Base-by-base conservation (phyloP, 2,329 filamentous ascomycete genomes). In the Orbilia oligospora region DNA sequence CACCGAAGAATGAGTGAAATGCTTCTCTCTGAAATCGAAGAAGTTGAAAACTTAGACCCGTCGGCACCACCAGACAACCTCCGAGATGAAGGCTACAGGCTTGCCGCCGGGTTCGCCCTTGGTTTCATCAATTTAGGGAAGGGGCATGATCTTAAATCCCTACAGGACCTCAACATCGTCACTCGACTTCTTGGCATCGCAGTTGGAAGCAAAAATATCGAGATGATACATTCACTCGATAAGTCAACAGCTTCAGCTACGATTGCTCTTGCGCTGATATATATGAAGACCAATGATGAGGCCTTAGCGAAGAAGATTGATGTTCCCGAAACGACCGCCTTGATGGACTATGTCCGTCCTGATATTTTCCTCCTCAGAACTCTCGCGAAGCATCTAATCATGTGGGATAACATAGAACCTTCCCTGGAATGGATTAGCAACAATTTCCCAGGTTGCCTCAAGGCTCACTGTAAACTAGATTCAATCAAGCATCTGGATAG, bases 1-100 rank as follows among this genome's bases (percentile, higher is more conserved):
- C 97, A 99, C 85, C 92, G 97, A 33, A 91, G 97, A 44, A 99
- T 99, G 96, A 98, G 94, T 83, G 96, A 99, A 84, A 93, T 98
- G 18, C 97, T 99, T 93, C 89, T 99, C 64, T 98, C 95, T 0
- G 96, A 99, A 84, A 96, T 99, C 78, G 94, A 97, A 83, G 92
- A 94, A 80, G 88, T 93, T 65, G 93, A 96, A 53, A 86, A 87
- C 27, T 88, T 92, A 44, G 94, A 97, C 76, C 87, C 87, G 4
- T 87, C 87, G 27, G 84, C 87, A 66, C 86, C 88, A 6, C 92
- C 94, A 72, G 93, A 97, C 82, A 90, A 91, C 22, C 85, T 98
- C 61, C 90, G 95, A 24, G 95, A 97, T 83, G 96, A 99, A 85
- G 94, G 94, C n/a, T 99, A 99, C 84, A 91, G 97, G 48, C 88